These are phyloP conservation scores for Adansonia madagascariensis DNA, from an alignment of 441 rosid genomes.

Conservation along the genomic window DNA sequence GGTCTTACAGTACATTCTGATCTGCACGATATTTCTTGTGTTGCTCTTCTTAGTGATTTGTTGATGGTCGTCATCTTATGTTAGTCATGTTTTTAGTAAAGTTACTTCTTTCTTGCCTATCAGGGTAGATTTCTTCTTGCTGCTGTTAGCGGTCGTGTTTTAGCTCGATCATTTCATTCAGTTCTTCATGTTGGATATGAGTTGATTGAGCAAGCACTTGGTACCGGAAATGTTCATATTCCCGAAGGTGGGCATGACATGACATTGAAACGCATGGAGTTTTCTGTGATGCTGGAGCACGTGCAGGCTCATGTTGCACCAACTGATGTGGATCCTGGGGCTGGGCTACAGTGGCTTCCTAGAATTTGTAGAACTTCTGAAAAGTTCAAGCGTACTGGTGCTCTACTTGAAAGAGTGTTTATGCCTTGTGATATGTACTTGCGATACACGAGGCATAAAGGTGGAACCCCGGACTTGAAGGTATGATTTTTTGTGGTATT, in stretches of 20 bases:
- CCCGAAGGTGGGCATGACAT: constrained; percentile 85
- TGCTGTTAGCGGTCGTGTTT: constrained; percentile 94
- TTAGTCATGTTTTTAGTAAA: constrained; percentile 18
- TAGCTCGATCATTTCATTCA: constrained; percentile 91
- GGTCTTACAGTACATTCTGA: not conserved
- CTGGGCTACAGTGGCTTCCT: constrained; percentile 99
- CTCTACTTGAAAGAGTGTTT: constrained; percentile 93
- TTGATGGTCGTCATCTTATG: constrained; percentile 15
- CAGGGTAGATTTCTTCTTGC: constrained; percentile 99
- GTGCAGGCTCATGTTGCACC: constrained; percentile 99
- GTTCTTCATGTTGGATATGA: constrained; percentile 81
- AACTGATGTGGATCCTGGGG: constrained; percentile 99
- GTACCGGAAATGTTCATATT: constrained; percentile 52
- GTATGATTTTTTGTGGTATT: constrained; percentile 44
- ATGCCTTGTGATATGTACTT: constrained; percentile 99
- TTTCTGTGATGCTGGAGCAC: constrained; percentile 94
- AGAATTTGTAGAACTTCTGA: constrained; percentile 84
- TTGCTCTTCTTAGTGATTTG: not conserved
- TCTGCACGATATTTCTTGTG: constrained; percentile 3
- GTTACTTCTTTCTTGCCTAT: constrained; percentile 26
- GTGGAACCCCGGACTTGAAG: constrained; percentile 94
- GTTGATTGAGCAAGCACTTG: constrained; percentile 78
- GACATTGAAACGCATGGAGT: constrained; percentile 90
- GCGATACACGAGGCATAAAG: constrained; percentile 91
- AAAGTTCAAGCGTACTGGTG: constrained; percentile 96